Evolutionary conservation across 2,329 filamentous ascomycete genomes (phyloP).

Genomic region (Aspergillus persii): DNA sequence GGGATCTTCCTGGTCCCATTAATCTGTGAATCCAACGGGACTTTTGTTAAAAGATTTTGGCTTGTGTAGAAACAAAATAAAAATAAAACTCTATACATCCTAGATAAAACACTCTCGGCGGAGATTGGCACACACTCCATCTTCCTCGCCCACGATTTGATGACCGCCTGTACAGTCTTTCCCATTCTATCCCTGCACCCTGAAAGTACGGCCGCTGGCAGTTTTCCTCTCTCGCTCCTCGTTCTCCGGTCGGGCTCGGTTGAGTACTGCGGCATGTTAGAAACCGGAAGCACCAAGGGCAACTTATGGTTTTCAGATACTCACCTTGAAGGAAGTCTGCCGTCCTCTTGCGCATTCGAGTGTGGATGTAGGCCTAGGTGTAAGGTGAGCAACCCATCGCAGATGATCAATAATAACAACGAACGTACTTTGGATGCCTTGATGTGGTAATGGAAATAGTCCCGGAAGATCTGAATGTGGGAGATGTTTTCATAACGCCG

Average conservation of each 20-base stretch:
- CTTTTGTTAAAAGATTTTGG: not conserved
- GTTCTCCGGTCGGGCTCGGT: conserved; percentile 88
- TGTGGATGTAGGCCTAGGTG: conserved; percentile 88
- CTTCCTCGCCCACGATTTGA: conserved; percentile 22
- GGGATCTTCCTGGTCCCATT: too few relatives aligned
- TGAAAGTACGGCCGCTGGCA: conserved; percentile 91
- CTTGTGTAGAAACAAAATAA: not conserved
- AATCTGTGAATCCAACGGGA: too few relatives aligned
- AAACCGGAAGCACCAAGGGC: not conserved
- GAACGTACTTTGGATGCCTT: conserved; percentile 81
- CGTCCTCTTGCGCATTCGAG: conserved; percentile 93
- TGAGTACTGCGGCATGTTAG: conserved; percentile 68
- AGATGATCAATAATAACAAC: not conserved
- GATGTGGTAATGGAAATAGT: conserved; percentile 99
- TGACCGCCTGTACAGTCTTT: conserved; percentile 20
- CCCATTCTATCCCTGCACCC: conserved; percentile 51
- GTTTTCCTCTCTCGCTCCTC: conserved; percentile 99
- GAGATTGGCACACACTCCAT: conserved; percentile 6
- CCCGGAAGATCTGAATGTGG: conserved; percentile 99
- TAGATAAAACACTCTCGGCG: conserved; percentile 7
- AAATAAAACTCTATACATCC: conserved; percentile 10
- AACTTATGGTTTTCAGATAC: conserved; percentile 19
- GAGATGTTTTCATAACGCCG: conserved; percentile 94
- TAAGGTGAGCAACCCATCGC: conserved; percentile 8
- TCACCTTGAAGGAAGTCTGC: conserved; percentile 96